Evolutionary conservation across 2,329 filamentous ascomycete species (phyloP).

Genomic region (Cladosporium austrohemisphaericum): DNA sequence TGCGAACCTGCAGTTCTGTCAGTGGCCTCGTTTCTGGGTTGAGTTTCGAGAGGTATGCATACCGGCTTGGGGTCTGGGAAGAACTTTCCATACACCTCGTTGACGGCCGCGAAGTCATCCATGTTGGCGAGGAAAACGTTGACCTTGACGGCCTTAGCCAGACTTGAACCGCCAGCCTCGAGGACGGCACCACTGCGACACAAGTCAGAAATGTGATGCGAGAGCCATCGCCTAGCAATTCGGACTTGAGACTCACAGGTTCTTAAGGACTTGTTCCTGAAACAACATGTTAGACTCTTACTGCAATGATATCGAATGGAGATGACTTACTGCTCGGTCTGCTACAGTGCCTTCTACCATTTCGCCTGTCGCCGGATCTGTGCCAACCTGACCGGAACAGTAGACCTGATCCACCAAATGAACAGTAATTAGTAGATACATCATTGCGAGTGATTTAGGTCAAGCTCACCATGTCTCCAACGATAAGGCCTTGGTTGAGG

Average conservation of each 20-base stretch:
- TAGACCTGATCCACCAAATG: no score
- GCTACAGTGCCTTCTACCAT: constrained; percentile 56
- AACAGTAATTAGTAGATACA: no score
- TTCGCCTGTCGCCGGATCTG: constrained; percentile 53
- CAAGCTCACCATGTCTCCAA: constrained; percentile 62
- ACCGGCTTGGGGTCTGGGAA: constrained; percentile 32
- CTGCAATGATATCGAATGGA: no score
- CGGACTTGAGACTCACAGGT: constrained; percentile 39
- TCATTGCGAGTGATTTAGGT: no score
- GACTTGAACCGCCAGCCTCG: constrained; percentile 55
- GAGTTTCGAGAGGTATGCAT: not conserved
- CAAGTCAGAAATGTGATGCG: not conserved
- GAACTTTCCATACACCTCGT: constrained; percentile 48
- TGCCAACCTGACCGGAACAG: constrained; percentile 61
- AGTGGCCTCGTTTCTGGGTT: not conserved
- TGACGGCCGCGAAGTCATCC: constrained; percentile 60
- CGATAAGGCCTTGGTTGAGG: constrained; percentile 32
- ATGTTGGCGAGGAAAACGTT: constrained; percentile 65
- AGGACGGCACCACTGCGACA: constrained; percentile 47
- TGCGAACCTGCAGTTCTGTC: not conserved
- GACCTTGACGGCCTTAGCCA: constrained; percentile 63
- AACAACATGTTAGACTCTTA: not conserved
- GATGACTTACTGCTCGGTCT: constrained; percentile 48
- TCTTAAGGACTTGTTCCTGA: constrained; percentile 54
- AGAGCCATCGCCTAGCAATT: not conserved